A percentile compares a stretch with the other conserved stretches of the same genome.
Conservation (phyloP, 805 yeast genomes). For the Cyberlindnera xylosilytica region DNA sequence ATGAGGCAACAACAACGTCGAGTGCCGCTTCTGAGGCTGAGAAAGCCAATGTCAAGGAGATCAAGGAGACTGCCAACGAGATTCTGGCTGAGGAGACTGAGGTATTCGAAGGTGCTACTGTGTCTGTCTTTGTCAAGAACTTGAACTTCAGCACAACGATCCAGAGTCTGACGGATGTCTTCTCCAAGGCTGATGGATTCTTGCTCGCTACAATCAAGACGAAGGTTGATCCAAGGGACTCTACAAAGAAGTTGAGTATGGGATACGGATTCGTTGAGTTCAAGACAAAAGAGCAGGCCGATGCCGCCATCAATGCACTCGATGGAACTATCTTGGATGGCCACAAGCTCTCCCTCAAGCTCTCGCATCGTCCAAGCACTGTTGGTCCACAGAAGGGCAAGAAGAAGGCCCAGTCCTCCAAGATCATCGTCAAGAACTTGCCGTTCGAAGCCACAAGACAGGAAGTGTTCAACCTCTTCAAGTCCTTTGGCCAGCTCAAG, state of each 20-base stretch:
- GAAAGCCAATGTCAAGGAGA: constrained; percentile 19
- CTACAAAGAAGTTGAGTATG: constrained; percentile 77
- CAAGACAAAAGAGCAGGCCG: constrained; percentile 72
- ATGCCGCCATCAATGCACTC: constrained; percentile 65
- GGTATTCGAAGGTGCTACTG: constrained; percentile 64
- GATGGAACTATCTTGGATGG: constrained; percentile 83
- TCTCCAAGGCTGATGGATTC: constrained; percentile 75
- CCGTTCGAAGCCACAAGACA: constrained; percentile 95
- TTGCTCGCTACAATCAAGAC: constrained; percentile 78
- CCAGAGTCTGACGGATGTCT: constrained; percentile 51
- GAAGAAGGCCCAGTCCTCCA: constrained; percentile 24
- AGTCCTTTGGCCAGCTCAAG: constrained; percentile 91
- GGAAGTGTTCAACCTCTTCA: constrained; percentile 88
- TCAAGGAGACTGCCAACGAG: constrained; percentile 19
- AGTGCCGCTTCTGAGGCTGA: constrained; percentile 30
- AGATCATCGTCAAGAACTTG: constrained; percentile 88
- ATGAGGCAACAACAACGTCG: constrained; percentile 20
- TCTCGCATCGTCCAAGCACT: constrained; percentile 73
- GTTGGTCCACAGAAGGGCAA: constrained; percentile 25
- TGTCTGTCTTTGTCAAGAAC: constrained; percentile 88
- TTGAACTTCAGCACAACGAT: constrained; percentile 79
- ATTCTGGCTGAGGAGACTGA: constrained; percentile 34
- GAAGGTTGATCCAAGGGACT: constrained; percentile 79
- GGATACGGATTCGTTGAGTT: constrained; percentile 98
- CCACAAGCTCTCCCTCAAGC: constrained; percentile 82